Base-by-base conservation (phyloP, 352 stramenopile genomes). In the Phytophthora agathidicida region DNA sequence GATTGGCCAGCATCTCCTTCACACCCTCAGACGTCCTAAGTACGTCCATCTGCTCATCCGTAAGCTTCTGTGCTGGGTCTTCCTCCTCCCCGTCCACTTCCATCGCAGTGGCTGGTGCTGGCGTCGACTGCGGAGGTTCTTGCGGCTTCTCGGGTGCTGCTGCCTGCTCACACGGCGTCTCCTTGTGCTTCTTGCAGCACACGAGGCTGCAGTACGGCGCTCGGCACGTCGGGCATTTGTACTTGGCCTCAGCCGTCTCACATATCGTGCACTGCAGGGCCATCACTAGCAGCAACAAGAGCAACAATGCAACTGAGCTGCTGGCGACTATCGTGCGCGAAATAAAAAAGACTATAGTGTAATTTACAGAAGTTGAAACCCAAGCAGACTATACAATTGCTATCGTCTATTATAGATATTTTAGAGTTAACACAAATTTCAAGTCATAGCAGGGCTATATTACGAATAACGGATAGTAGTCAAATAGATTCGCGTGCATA, bases 181-280 rank as follows among this genome's bases (percentile, higher is more conserved):
- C 78, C 47, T 92, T 93, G 67, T 94, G 86, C 30, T 51, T 71
- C 71, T 92, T 94, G 80, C 79, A 94, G 65, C 86, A 94, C 4
- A 71, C 67, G 0, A 83, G 59, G 38, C 80, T 92, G 60, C 86
- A 94, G 68, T 94, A 94, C 19, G 75, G 76, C 31, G 69, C 49
- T 42, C 83, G 73, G 46, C 86, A 94, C 8, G 60, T 70, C 6
- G 86, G 86, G 38, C 86, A 94, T 58, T 93, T 94, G 82, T 94
- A 94, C 73, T 92, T 93, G 77, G 81, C 64, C 67, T 81, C 72
- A 9, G 47, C 39, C 22, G 61, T 51, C 43, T 60, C 45, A 46
- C 85, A 94, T 27, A 93, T 68, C 3, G 57, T 63, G 55, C 85
- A 94, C 16, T 73, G 38, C 26, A 81, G 70, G 20, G 42, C 56